Evolutionary conservation across 345 rosid genomes (phyloP).

Genomic region (Eucalyptus marginata): DNA sequence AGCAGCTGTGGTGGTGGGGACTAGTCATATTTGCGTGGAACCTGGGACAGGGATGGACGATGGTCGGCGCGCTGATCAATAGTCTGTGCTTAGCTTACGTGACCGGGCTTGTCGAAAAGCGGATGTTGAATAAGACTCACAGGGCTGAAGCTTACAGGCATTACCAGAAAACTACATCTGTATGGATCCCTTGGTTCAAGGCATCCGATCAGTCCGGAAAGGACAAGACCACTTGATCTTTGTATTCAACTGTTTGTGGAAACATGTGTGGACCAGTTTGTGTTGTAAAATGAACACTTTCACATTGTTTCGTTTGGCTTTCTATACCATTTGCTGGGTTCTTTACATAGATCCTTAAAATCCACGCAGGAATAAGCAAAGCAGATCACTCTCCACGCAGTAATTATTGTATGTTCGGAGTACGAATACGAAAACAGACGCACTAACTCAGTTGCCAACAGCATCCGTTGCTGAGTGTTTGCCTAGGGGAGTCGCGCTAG

Average conservation of each 20-base stretch:
- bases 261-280: neutral
- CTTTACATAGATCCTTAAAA: neutral
- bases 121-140: slow-evolving; percentile 65
- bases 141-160: slow-evolving; percentile 79
- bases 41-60: slow-evolving; percentile 72
- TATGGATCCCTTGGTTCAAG: slow-evolving; percentile 93
- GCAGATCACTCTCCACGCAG: neutral
- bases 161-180: slow-evolving; percentile 88
- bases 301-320: neutral
- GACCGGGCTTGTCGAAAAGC: slow-evolving; percentile 65
- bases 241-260: neutral
- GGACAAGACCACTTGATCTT: slow-evolving; percentile 40
- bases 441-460: neutral
- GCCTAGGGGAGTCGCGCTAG: neutral
- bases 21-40: slow-evolving; percentile 74
- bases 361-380: neutral
- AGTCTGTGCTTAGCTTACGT: slow-evolving; percentile 73
- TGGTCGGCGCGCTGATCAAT: slow-evolving; percentile 54
- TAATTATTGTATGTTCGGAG: neutral
- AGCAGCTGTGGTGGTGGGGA: slow-evolving; percentile 99
- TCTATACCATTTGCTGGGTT: neutral
- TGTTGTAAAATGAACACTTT: neutral
- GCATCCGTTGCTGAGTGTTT: neutral
- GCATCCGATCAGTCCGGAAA: slow-evolving; percentile 19
- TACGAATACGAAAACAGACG: neutral